Evolutionary conservation across 2,329 filamentous ascomycete genomes (phyloP), one percentile per base, ranked within the genome.

Genomic region (Keithomyces neogunnii): DNA sequence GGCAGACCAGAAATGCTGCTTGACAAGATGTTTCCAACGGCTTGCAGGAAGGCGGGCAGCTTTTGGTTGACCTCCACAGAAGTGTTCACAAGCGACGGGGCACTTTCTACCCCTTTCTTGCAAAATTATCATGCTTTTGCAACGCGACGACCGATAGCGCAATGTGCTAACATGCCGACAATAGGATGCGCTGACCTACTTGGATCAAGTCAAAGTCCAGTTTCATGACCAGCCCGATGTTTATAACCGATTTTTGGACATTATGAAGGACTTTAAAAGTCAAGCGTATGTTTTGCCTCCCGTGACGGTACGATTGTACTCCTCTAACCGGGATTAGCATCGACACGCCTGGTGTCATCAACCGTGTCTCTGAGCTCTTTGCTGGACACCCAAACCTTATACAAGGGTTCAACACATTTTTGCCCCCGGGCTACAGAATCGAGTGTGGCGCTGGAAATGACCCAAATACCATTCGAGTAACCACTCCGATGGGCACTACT

Each of bases 241-340:
- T 0, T 99, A 99, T 63, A 97, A 97, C 63, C 80, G 88, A 38
- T 97, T 99, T 61, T 73, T 99, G 45, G 93, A 99, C 61, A 99
- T 99, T 47, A 99, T 99, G 93, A 99, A 99, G 65, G 93, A 99
- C 61, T 99, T 99, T 68, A 99, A 99, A 71, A 96, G 90, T 62
- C 92, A 96, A 71, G 90, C 91, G 81, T 91, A 75, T 72, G 86
- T 78, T 51, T 45, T 40, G n/a, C 40, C 5, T 42, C 7, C 31
- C 48, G 19, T 9, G 39, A 10, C 13, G 42, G 6, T 4, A 32
- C 90, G 96, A 62, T 96, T 96, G 69, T 96, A 96, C 71, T 95
- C 88, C 52, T 53, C 62, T 73, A 56, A 74, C 57, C 48, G 45
- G 11, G 52, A 30, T 30, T 53, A 85, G 87, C 3, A 99, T 99